Evolutionary conservation across 2,329 filamentous ascomycete genomes (phyloP).

Genomic region (Fusarium virguliforme): DNA sequence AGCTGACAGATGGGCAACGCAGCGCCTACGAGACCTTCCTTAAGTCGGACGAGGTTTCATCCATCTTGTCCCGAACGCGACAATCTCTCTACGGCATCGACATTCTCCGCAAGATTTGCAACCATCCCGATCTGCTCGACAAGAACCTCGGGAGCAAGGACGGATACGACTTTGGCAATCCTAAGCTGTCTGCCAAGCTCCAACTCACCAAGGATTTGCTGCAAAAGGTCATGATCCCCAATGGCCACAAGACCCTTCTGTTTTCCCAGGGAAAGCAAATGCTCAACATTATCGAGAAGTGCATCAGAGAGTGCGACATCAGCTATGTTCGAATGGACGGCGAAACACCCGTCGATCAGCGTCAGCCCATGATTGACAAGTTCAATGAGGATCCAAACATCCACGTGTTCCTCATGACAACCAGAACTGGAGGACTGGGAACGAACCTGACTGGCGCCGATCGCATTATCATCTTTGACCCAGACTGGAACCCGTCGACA

Average conservation of each 20-base stretch:
- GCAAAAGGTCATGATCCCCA: constrained; percentile 85
- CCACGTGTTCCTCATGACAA: constrained; percentile 93
- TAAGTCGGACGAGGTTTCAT: constrained; percentile 86
- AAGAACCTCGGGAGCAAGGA: constrained; percentile 69
- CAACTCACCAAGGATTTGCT: constrained; percentile 91
- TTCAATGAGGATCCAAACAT: constrained; percentile 89
- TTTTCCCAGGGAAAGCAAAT: constrained; percentile 96
- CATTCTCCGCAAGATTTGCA: constrained; percentile 95
- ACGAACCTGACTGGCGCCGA: constrained; percentile 96
- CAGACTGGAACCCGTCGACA: constrained; percentile 98
- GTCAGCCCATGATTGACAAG: constrained; percentile 91
- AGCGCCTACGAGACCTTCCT: constrained; percentile 87
- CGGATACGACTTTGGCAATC: constrained; percentile 83
- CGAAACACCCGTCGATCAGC: constrained; percentile 86
- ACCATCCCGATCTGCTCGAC: constrained; percentile 91
- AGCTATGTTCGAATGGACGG: constrained; percentile 94
- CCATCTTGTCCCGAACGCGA: constrained; percentile 81
- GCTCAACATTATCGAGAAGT: constrained; percentile 92
- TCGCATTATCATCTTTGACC: constrained; percentile 97
- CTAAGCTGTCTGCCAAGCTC: constrained; percentile 92
- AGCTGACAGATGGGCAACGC: constrained; percentile 83
- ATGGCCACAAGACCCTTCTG: constrained; percentile 92
- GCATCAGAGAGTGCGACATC: constrained; percentile 79
- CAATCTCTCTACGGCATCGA: constrained; percentile 93
- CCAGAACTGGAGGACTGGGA: constrained; percentile 93